Evolutionary conservation across 768 basidiomycete species (phyloP).

Genomic region (Coprinopsis sp.): DNA sequence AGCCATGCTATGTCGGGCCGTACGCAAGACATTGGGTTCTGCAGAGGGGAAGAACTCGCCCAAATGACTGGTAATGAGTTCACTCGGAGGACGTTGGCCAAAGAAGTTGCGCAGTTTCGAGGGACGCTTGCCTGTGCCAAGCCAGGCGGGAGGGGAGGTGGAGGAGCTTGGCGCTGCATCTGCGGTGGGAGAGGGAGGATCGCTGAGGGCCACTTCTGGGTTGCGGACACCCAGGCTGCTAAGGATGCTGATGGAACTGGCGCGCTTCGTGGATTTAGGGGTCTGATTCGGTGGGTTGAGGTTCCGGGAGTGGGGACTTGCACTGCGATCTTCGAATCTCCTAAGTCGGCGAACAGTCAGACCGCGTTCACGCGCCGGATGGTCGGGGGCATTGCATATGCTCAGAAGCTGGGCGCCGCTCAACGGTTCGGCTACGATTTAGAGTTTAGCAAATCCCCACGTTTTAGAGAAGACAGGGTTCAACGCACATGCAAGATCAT

Average conservation of each 20-base stretch:
- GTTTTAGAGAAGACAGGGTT: conserved; percentile 3
- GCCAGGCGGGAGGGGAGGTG: conserved; percentile 21
- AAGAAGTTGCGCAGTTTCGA: conserved; percentile 92
- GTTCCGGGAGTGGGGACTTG: conserved; percentile 30
- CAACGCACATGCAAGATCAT: conserved; percentile 49
- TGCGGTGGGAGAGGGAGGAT: conserved; percentile 53
- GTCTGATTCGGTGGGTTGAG: conserved; percentile 19
- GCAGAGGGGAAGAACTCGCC: conserved; percentile 94
- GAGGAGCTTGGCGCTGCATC: conserved; percentile 4
- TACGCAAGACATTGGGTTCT: conserved; percentile 87
- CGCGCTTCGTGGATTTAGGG: conserved; percentile 72
- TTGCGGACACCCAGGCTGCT: conserved; percentile 89
- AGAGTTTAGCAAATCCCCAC: conserved; percentile 5
- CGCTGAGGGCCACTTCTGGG: conserved; percentile 56
- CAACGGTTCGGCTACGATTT: conserved; percentile 63
- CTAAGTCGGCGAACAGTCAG: conserved; percentile 62
- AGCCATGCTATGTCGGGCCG: conserved; percentile 89
- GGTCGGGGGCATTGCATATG: conserved; percentile 78
- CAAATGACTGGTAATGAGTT: conserved; percentile 92
- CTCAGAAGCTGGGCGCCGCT: conserved; percentile 77
- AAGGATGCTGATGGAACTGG: conserved; percentile 91
- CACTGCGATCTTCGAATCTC: conserved; percentile 39
- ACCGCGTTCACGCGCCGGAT: conserved; percentile 75
- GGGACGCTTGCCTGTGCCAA: conserved; percentile 44
- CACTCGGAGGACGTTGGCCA: conserved; percentile 95